A percentile compares a stretch with the other conserved stretches of the same genome.
Conservation (phyloP, 108 stramenopile species). For the Nitzschia inconspicua region DNA sequence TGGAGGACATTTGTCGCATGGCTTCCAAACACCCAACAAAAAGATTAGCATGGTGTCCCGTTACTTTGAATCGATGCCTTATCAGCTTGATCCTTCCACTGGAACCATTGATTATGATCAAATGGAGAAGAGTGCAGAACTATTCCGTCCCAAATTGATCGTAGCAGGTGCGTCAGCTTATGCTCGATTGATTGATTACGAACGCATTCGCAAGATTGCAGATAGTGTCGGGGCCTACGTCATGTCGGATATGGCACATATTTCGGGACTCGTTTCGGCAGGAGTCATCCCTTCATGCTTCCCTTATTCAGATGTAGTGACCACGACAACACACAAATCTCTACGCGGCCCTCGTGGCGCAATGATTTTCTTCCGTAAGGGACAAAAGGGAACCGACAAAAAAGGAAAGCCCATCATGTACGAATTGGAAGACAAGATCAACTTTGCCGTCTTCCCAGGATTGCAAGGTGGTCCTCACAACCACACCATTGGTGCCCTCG, state of each 20-base stretch:
- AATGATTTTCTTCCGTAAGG: slow-evolving; percentile 99
- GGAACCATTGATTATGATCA: slow-evolving; percentile 97
- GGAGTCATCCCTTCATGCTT: slow-evolving; percentile 97
- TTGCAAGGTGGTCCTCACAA: slow-evolving; percentile 99
- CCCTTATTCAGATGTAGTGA: slow-evolving; percentile 97
- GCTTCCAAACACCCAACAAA: slow-evolving; percentile 95
- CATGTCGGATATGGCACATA: slow-evolving; percentile 99
- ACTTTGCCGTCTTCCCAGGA: slow-evolving; percentile 99
- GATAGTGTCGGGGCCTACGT: slow-evolving; percentile 94
- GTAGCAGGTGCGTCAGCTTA: slow-evolving; percentile 99
- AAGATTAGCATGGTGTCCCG: slow-evolving; percentile 93
- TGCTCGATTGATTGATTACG: slow-evolving; percentile 98
- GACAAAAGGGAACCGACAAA: slow-evolving; percentile 81
- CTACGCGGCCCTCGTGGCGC: slow-evolving; percentile 99
- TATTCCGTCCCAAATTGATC: slow-evolving; percentile 98
- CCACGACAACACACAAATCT: slow-evolving; percentile 99
- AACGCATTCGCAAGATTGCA: slow-evolving; percentile 93
- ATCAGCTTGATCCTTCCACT: slow-evolving; percentile 95
- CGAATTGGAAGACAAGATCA: slow-evolving; percentile 95
- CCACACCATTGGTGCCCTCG: slow-evolving; percentile 98
- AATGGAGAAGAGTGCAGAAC: slow-evolving; percentile 92
- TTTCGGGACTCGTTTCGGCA: slow-evolving; percentile 96
- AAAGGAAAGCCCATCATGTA: slow-evolving; percentile 96
- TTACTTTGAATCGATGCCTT: slow-evolving; percentile 99
- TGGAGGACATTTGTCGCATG: slow-evolving; percentile 97